Conservation (phyloP, 305 asterid genomes). For the Rubia peregrina region DNA sequence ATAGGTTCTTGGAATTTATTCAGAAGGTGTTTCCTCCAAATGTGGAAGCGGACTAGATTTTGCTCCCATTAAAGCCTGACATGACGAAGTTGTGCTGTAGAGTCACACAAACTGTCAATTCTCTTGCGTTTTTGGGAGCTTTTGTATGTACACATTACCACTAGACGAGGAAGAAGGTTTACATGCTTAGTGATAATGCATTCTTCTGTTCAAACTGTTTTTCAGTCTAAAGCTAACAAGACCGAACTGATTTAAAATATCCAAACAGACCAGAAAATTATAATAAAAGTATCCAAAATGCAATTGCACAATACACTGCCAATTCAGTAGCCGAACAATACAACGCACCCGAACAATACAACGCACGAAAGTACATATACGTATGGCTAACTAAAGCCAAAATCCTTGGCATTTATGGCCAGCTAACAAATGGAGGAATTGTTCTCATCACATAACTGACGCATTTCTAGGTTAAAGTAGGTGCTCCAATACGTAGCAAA, state of each 20-base stretch:
- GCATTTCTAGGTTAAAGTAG: too few relatives aligned
- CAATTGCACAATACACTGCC: too few relatives aligned
- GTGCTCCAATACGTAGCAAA: background rate
- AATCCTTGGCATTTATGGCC: background rate
- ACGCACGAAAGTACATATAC: too few relatives aligned
- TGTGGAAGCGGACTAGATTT: constrained; percentile 22
- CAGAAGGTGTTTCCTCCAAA: constrained; percentile 73
- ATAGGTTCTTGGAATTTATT: constrained; percentile 73
- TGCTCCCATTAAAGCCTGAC: background rate
- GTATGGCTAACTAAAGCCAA: background rate
- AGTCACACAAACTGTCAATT: background rate
- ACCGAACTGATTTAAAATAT: background rate
- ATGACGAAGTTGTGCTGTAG: background rate
- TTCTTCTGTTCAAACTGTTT: background rate
- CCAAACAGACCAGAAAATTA: too few relatives aligned
- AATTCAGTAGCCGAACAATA: background rate
- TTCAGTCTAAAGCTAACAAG: background rate
- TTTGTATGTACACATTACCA: too few relatives aligned
- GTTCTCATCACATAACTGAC: background rate
- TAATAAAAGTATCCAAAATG: background rate
- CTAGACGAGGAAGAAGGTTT: background rate
- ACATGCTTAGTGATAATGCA: background rate
- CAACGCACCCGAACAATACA: background rate
- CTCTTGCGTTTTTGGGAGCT: background rate
- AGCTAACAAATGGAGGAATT: background rate